Evolutionary conservation across 257 asterid genomes (phyloP).

Genomic region (Forsythia viridissima): DNA sequence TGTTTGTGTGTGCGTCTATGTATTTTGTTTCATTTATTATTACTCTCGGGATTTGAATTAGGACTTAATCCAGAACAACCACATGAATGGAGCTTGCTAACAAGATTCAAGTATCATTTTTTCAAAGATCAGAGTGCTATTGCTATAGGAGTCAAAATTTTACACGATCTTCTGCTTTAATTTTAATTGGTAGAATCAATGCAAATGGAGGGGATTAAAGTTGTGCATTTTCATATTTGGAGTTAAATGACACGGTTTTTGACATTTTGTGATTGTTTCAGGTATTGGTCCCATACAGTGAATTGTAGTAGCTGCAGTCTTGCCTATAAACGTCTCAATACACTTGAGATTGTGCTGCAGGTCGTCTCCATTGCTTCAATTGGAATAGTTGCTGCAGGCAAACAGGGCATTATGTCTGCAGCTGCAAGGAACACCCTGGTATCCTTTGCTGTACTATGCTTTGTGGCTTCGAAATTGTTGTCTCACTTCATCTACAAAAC

Average conservation of each 20-base stretch:
- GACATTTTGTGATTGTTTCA: conserved; percentile 23
- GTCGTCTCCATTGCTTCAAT: conserved; percentile 46
- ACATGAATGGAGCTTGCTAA: too few relatives aligned
- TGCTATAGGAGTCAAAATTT: too few relatives aligned
- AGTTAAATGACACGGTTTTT: background rate
- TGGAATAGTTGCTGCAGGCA: conserved; percentile 69
- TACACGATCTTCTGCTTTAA: background rate
- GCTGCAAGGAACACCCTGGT: conserved; percentile 49
- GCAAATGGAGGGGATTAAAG: background rate
- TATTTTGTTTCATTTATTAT: too few relatives aligned
- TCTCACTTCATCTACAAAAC: conserved; percentile 71
- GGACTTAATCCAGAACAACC: too few relatives aligned
- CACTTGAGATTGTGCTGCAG: conserved; percentile 53
- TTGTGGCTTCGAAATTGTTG: conserved; percentile 75
- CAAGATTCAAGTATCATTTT: too few relatives aligned
- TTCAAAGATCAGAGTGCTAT: too few relatives aligned
- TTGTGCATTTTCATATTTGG: background rate
- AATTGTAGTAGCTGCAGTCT: conserved; percentile 68
- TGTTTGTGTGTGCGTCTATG: too few relatives aligned
- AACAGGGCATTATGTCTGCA: conserved; percentile 49
- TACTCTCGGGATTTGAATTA: too few relatives aligned
- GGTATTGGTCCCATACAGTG: conserved; percentile 84
- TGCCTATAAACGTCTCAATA: conserved; percentile 60
- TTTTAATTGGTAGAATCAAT: background rate
- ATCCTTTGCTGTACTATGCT: conserved; percentile 56